Evolutionary conservation across 768 basidiomycete genomes (phyloP).

Genomic region (Cantharellus cinnabarinus): DNA sequence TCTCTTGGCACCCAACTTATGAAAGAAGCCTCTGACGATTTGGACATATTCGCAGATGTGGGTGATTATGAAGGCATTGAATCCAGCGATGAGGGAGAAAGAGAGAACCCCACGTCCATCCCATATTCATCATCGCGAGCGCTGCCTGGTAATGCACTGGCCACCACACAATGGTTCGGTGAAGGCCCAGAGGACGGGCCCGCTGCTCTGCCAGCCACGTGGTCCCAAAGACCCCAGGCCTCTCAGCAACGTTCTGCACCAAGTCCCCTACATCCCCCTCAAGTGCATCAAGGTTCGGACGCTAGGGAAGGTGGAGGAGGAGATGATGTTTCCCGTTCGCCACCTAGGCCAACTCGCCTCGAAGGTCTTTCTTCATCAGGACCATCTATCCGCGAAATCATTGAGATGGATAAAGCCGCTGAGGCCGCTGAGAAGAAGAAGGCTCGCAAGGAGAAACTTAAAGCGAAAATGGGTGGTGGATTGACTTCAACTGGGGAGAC

Average conservation of each 20-base stretch:
- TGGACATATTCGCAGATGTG: constrained; percentile 74
- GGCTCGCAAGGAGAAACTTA: constrained; percentile 60
- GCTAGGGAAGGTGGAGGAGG: not conserved
- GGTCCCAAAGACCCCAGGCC: too few relatives aligned
- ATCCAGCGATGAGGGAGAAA: constrained; percentile 24
- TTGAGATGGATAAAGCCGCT: constrained; percentile 54
- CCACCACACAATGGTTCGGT: constrained; percentile 3
- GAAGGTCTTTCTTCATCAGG: constrained; percentile 61
- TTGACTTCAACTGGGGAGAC: constrained; percentile 14
- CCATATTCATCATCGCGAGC: not conserved
- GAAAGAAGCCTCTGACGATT: constrained; percentile 20
- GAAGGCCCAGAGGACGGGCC: constrained; percentile 1
- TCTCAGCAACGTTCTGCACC: not conserved
- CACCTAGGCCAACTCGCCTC: constrained; percentile 32
- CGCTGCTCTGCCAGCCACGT: not conserved
- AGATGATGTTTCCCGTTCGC: constrained; percentile 23
- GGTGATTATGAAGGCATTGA: constrained; percentile 65
- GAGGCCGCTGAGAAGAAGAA: constrained; percentile 45
- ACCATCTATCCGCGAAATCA: constrained; percentile 64
- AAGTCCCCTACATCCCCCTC: not conserved
- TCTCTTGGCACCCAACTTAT: too few relatives aligned
- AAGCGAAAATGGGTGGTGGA: constrained; percentile 20
- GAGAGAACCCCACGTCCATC: not conserved
- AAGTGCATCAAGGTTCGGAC: not conserved
- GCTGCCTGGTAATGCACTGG: constrained; percentile 1